Conservation (phyloP, 2,329 filamentous ascomycete genomes). For the Claviceps maximensis region DNA sequence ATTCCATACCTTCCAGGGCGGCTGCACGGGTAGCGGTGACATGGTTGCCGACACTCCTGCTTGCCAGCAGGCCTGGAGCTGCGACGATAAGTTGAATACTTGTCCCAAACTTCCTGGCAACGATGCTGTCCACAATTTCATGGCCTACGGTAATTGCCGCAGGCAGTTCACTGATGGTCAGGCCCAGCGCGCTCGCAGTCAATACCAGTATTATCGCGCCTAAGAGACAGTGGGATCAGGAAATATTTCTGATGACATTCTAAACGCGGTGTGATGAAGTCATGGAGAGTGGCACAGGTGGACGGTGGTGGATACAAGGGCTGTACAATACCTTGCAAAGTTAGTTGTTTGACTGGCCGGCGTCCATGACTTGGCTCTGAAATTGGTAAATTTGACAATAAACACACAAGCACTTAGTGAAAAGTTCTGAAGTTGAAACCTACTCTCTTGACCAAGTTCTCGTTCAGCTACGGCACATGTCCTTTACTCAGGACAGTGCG, state of each 20-base stretch:
- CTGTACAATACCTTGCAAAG: not conserved
- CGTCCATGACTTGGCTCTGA: not conserved
- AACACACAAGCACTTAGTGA: not conserved
- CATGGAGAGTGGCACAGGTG: too few species aligned
- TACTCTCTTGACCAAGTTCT: too few species aligned
- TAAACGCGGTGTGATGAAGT: not conserved
- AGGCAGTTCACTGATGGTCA: constrained; percentile 1
- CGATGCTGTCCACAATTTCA: constrained; percentile 17
- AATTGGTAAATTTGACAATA: not conserved
- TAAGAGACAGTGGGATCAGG: not conserved
- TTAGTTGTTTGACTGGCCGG: too few species aligned
- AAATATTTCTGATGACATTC: not conserved
- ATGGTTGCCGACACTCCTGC: constrained; percentile 25
- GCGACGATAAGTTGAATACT: constrained; percentile 17
- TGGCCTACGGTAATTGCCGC: constrained; percentile 11
- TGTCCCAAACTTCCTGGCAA: constrained; percentile 13
- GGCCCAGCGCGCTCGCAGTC: not conserved
- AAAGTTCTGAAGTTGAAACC: too few species aligned
- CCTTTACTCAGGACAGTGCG: too few species aligned
- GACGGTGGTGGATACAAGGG: not conserved
- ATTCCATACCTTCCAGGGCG: constrained; percentile 28
- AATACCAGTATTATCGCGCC: not conserved
- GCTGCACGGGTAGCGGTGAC: constrained; percentile 21
- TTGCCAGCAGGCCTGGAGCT: constrained; percentile 15
- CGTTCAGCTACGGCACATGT: too few species aligned